Evolutionary conservation across 2,329 filamentous ascomycete genomes (phyloP).

Genomic region (Colletotrichum sp.): DNA sequence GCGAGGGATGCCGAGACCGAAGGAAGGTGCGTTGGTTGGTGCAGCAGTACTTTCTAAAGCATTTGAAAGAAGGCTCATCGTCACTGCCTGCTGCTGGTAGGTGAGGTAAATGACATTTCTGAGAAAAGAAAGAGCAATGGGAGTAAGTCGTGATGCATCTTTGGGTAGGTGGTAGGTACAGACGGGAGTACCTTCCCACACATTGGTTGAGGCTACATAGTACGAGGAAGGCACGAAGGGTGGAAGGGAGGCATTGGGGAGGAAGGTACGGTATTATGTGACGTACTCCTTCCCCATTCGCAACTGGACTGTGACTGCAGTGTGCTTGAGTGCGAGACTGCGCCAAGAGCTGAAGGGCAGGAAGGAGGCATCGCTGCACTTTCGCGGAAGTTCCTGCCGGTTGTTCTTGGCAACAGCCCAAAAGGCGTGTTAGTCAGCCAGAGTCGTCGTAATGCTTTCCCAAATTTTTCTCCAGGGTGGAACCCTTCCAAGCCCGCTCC

Average conservation of each 20-base stretch:
- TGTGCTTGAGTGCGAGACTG: no score
- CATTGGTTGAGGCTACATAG: not conserved
- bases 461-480: constrained; percentile 15
- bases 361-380: not conserved
- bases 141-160: not conserved
- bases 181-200: not conserved
- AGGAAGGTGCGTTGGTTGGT: not conserved
- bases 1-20: not conserved
- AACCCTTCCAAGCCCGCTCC: not conserved
- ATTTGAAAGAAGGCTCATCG: not conserved
- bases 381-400: constrained; percentile 14
- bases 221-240: not conserved
- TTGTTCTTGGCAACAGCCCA: constrained; percentile 9
- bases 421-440: constrained; percentile 8
- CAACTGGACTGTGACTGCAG: not conserved
- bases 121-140: not conserved
- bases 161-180: not conserved
- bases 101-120: not conserved
- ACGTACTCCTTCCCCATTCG: not conserved
- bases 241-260: not conserved
- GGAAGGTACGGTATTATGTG: not conserved
- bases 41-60: not conserved
- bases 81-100: not conserved
- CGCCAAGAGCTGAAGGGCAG: not conserved
- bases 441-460: constrained; percentile 22